phyloP scores from a whole-genome alignment of 2,329 filamentous ascomycete genomes.

The Polytolypa hystricis region DNA sequence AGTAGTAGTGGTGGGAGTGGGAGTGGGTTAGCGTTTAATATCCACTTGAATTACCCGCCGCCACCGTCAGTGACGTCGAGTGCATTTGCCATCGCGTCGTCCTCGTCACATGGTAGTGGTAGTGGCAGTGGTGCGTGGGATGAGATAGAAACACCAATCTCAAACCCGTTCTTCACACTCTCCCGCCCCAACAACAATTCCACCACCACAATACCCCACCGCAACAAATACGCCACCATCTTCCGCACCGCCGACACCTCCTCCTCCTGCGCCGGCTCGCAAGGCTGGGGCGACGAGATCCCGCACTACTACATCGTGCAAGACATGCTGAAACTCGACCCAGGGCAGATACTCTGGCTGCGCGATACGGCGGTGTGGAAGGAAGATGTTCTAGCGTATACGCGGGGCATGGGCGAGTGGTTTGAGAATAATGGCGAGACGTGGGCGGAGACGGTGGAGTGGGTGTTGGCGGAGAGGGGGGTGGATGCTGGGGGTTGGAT shows the following conservation, averaged over 20 bases:
- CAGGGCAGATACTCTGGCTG: slow-evolving; percentile 47
- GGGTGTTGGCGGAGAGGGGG: slow-evolving; percentile 45
- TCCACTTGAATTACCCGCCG: slow-evolving; percentile 40
- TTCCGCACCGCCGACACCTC: slow-evolving; percentile 39
- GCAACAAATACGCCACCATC: slow-evolving; percentile 33
- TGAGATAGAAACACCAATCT: no score
- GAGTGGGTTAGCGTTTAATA: slow-evolving; percentile 39
- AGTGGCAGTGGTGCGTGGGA: slow-evolving; percentile 4
- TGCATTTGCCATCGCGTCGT: background rate
- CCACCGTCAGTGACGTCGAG: slow-evolving; percentile 16
- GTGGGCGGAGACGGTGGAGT: slow-evolving; percentile 47
- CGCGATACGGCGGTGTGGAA: slow-evolving; percentile 46
- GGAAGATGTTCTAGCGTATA: slow-evolving; percentile 45
- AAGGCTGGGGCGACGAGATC: slow-evolving; percentile 55
- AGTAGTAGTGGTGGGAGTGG: slow-evolving; percentile 21
- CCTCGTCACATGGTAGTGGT: background rate
- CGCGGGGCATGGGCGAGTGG: slow-evolving; percentile 45
- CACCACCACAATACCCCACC: slow-evolving; percentile 6
- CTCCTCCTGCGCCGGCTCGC: slow-evolving; percentile 41
- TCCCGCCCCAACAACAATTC: slow-evolving; percentile 2
- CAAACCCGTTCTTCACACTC: no score
- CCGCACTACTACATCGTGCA: slow-evolving; percentile 53
- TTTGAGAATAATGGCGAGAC: slow-evolving; percentile 55
- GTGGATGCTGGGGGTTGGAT: slow-evolving; percentile 36
- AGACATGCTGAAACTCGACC: slow-evolving; percentile 54